These are phyloP conservation scores for Metahyphopichia silvanorum DNA, from an alignment of 805 yeast species.

Conservation along the genomic window DNA sequence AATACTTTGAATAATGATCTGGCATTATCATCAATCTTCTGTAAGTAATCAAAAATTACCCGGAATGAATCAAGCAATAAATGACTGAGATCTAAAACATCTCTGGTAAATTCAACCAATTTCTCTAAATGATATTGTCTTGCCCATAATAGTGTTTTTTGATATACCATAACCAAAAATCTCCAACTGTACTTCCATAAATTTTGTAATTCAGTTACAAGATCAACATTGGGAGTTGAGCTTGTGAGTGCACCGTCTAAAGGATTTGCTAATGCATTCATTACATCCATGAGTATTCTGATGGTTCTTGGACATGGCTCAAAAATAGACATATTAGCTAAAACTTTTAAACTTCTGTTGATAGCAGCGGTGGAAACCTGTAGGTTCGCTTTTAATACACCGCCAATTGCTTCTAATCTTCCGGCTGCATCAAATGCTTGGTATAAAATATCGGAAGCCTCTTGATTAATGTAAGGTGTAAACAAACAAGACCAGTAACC, in stretches of 20 bases:
- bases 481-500: conserved; percentile 77
- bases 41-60: conserved; percentile 24
- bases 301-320: conserved; percentile 78
- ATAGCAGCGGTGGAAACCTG: conserved; percentile 47
- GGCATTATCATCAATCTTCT: conserved; percentile 6
- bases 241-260: conserved; percentile 50
- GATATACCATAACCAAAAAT: conserved; percentile 65
- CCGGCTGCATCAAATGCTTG: conserved; percentile 71
- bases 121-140: conserved; percentile 49
- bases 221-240: conserved; percentile 8
- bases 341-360: conserved; percentile 40
- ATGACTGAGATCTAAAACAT: conserved; percentile 76
- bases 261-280: conserved; percentile 62
- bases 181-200: conserved; percentile 77
- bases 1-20: conserved; percentile 46
- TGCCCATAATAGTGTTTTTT: conserved; percentile 76
- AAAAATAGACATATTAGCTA: conserved; percentile 47
- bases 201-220: conserved; percentile 12
- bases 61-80: conserved; percentile 63
- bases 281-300: conserved; percentile 70
- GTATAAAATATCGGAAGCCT: conserved; percentile 67
- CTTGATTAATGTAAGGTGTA: conserved; percentile 64
- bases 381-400: conserved; percentile 44
- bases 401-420: conserved; percentile 69
- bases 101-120: conserved; percentile 80